Evolutionary conservation across 768 basidiomycete species (phyloP).

Genomic region (Collybia sordida): DNA sequence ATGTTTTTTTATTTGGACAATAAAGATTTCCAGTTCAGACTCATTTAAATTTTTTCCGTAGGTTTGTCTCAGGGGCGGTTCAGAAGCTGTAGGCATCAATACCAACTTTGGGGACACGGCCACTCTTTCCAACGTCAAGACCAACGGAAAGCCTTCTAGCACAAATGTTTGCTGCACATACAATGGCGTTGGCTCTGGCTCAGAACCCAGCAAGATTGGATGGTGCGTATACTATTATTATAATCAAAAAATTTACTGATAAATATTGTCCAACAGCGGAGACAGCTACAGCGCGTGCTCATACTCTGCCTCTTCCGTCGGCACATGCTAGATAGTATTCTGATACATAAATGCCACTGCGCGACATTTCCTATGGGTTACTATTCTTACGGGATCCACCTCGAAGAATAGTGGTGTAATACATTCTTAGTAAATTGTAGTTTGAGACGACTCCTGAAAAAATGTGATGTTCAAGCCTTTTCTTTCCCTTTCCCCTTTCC

Average conservation of each 20-base stretch:
- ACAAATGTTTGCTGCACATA: constrained; percentile 27
- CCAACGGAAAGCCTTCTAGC: constrained; percentile 22
- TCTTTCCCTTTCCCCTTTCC: too few relatives aligned
- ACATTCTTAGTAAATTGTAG: too few relatives aligned
- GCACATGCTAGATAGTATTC: constrained; percentile 15
- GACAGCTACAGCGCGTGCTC: constrained; percentile 22
- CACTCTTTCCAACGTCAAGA: constrained; percentile 21
- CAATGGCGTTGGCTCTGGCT: constrained; percentile 18
- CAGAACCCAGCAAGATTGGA: constrained; percentile 27
- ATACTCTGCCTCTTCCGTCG: constrained; percentile 20
- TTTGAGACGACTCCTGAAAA: too few relatives aligned
- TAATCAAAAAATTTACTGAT: neutral
- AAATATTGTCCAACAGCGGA: constrained; percentile 12
- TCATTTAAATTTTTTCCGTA: neutral
- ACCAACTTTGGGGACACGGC: constrained; percentile 28
- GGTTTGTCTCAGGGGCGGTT: constrained; percentile 22
- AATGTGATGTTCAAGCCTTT: too few relatives aligned
- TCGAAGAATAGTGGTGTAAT: too few relatives aligned
- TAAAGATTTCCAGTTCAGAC: too few relatives aligned
- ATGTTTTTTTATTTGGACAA: neutral
- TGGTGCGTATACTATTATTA: constrained; percentile 15
- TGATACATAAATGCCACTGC: neutral
- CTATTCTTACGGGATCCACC: too few relatives aligned
- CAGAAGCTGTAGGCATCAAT: constrained; percentile 25
- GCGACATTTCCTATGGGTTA: too few relatives aligned